Conservation (phyloP, 2,329 filamentous ascomycete species). For the Colletotrichum siamense region DNA sequence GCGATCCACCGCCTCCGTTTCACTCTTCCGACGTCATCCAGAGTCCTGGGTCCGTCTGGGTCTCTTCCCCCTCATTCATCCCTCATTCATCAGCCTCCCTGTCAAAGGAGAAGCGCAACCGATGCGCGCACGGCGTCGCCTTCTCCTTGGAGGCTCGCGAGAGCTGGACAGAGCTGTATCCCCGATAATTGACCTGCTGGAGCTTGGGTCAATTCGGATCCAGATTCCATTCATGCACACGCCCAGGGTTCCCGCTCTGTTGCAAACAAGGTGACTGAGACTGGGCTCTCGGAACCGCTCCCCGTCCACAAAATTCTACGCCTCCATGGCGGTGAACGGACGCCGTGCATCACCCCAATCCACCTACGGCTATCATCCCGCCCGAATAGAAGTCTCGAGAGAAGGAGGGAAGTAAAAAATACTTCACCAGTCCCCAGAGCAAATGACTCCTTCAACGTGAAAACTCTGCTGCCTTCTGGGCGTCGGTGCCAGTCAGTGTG, state of each 20-base stretch:
- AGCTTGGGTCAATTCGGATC: slow-evolving; percentile 14
- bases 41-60: slow-evolving; percentile 1
- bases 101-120: not conserved
- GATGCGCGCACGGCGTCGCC: not conserved
- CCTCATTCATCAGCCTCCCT: not conserved
- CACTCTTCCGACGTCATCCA: slow-evolving; percentile 20
- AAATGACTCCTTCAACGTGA: slow-evolving; percentile 16
- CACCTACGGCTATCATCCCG: slow-evolving; percentile 15
- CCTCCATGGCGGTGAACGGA: slow-evolving; percentile 19
- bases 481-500: not conserved
- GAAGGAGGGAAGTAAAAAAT: not conserved
- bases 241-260: slow-evolving; percentile 14
- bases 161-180: not conserved
- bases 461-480: slow-evolving; percentile 15
- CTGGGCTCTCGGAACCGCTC: slow-evolving; percentile 10
- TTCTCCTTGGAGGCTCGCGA: not conserved
- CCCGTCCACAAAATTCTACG: slow-evolving; percentile 19
- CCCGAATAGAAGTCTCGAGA: not conserved
- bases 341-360: slow-evolving; percentile 14
- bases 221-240: slow-evolving; percentile 14
- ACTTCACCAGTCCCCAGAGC: slow-evolving; percentile 10
- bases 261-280: slow-evolving; percentile 16
- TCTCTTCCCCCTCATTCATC: not conserved
- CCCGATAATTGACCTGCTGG: not conserved
- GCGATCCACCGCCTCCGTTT: slow-evolving; percentile 21